A percentile compares a stretch with the other conserved stretches of the same genome.
phyloP scores from a whole-genome alignment of 257 asterid species.

The Capsicum baccatum region DNA sequence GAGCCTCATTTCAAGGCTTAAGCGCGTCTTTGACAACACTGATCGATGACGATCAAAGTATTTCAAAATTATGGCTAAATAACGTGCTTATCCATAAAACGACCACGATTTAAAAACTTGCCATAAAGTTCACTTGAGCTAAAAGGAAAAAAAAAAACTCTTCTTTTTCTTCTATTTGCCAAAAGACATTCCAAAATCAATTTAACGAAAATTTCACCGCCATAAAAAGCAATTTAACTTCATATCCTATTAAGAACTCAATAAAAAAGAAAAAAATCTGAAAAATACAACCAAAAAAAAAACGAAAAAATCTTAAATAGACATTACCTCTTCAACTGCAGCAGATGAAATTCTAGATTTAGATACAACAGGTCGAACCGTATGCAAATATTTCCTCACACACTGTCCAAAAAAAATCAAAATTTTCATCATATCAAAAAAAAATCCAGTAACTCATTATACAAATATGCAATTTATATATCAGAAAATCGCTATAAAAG shows the following conservation, averaged over 20 bases:
- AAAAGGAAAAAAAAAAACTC: neutral
- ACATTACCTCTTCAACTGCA: slow-evolving; percentile 57
- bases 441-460: neutral
- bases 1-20: no score
- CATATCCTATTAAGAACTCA: neutral
- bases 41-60: neutral
- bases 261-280: neutral
- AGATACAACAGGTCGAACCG: slow-evolving; percentile 51
- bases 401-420: slow-evolving; percentile 45
- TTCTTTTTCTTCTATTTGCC: neutral
- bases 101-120: neutral
- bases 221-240: slow-evolving; percentile 12
- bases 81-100: neutral
- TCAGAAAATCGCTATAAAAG: neutral
- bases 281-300: neutral
- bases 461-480: neutral
- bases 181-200: slow-evolving; percentile 21
- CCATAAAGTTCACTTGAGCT: neutral
- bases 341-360: slow-evolving; percentile 47
- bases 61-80: neutral
- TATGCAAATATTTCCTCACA: slow-evolving; percentile 54
- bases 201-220: neutral
- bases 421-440: neutral
- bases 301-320: neutral
- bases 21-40: no score